Conservation (phyloP, 2,329 filamentous ascomycete species). For the Exophiala calicioides region DNA sequence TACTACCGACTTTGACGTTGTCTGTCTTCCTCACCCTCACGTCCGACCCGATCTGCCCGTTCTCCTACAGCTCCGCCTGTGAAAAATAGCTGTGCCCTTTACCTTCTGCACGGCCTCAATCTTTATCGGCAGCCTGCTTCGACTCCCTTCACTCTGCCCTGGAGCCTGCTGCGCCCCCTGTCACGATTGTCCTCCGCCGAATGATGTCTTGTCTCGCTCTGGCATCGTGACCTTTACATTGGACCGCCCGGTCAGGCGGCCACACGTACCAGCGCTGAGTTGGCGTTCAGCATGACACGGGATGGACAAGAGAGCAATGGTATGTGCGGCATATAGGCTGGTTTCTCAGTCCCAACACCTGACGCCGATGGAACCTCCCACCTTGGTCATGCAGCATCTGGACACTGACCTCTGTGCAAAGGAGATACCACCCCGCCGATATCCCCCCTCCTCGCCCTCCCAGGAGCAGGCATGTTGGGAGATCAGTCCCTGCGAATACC, state of each 20-base stretch:
- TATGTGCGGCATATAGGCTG: constrained; percentile 11
- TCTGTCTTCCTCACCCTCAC: constrained; percentile 2
- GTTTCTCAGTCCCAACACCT: not conserved
- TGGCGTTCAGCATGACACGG: constrained; percentile 23
- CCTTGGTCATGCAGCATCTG: not conserved
- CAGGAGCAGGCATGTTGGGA: constrained; percentile 11
- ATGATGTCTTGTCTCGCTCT: constrained; percentile 11
- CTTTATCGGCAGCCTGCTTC: not conserved
- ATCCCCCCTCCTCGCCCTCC: constrained; percentile 22
- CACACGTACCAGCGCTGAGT: constrained; percentile 8
- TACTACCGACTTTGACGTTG: constrained; percentile 6
- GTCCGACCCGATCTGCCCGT: not conserved
- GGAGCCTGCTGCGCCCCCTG: not conserved
- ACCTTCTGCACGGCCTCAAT: not conserved
- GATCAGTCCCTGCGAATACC: constrained; percentile 35
- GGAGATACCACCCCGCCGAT: constrained; percentile 23
- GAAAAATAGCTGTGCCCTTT: not conserved
- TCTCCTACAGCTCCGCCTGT: not conserved
- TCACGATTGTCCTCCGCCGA: constrained; percentile 4
- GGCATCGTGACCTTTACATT: constrained; percentile 17
- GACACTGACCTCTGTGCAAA: constrained; percentile 12
- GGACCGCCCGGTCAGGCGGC: constrained; percentile 16
- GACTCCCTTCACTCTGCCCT: not conserved
- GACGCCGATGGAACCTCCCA: not conserved
- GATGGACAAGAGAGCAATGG: constrained; percentile 20